These are phyloP conservation scores for Panicum hallii DNA, from an alignment of 202 grass and related monocot species.

Conservation along the genomic window DNA sequence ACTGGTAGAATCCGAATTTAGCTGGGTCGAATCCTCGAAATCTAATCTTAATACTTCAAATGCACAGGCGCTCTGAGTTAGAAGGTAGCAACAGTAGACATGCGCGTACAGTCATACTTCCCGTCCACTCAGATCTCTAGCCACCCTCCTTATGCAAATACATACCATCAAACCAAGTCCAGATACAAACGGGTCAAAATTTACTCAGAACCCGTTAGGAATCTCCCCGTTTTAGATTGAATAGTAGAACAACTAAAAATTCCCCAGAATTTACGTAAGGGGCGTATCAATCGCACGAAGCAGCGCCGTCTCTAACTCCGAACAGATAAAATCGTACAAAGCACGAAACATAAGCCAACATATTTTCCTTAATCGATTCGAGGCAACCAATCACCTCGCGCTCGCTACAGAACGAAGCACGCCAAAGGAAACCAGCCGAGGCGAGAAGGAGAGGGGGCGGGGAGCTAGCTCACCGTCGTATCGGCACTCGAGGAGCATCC, in stretches of 20 bases:
- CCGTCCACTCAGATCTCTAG: conserved; percentile 40
- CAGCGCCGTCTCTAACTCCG: conserved; percentile 1
- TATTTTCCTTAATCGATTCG: neutral
- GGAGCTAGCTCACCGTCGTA: conserved; percentile 62
- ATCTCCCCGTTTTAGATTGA: neutral
- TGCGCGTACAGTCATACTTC: conserved; percentile 16
- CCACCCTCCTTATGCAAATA: neutral
- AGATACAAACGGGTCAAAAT: neutral
- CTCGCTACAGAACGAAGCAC: neutral
- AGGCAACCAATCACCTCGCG: conserved; percentile 31
- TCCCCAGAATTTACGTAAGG: conserved; percentile 20
- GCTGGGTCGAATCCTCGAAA: neutral
- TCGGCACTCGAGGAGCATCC: conserved; percentile 70
- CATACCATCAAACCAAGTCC: conserved; percentile 1
- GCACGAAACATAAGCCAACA: conserved; percentile 24
- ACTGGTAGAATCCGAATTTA: conserved; percentile 1
- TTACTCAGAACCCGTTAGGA: neutral
- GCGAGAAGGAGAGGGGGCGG: neutral
- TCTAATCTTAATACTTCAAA: conserved; percentile 31
- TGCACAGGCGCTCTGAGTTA: neutral
- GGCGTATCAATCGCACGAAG: conserved; percentile 34
- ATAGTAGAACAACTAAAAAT: conserved; percentile 8
- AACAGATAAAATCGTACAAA: conserved; percentile 26
- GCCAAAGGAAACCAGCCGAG: conserved; percentile 29
- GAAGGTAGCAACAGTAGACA: conserved; percentile 3